A percentile compares a stretch with the other conserved stretches of the same genome.
These are phyloP conservation scores for Penicillium flavigenum DNA, from an alignment of 495 filamentous ascomycete genomes.

Conservation along the genomic window DNA sequence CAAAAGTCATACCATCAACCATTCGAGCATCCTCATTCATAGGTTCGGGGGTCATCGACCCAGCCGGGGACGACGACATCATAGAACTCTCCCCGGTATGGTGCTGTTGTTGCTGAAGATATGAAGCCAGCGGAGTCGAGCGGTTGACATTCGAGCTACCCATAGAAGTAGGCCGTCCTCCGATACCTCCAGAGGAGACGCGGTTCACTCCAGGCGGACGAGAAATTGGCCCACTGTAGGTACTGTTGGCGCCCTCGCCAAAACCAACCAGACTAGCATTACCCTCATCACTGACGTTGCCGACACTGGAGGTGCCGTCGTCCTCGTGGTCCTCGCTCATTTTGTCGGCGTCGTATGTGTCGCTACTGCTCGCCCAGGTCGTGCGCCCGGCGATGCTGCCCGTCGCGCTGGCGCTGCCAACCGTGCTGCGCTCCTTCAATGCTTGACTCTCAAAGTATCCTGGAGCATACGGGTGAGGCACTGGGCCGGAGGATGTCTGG, in stretches of 20 bases:
- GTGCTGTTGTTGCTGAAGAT: slow-evolving; percentile 30
- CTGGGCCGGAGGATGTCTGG: slow-evolving; percentile 27
- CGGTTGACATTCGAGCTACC: slow-evolving; percentile 34
- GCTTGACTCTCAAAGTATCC: slow-evolving; percentile 70
- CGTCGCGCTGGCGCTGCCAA: slow-evolving; percentile 78
- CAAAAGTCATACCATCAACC: slow-evolving; percentile 58
- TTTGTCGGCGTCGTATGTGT: slow-evolving; percentile 61
- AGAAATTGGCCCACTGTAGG: slow-evolving; percentile 71
- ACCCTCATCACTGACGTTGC: slow-evolving; percentile 78
- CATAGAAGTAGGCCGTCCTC: slow-evolving; percentile 34
- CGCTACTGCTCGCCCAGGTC: slow-evolving; percentile 69
- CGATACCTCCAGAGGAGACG: slow-evolving; percentile 31
- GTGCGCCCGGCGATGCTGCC: slow-evolving; percentile 71
- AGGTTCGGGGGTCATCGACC: slow-evolving; percentile 43
- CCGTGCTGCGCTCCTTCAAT: slow-evolving; percentile 73
- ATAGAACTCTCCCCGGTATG: slow-evolving; percentile 32
- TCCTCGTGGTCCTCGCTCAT: slow-evolving; percentile 67
- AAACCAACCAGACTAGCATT: slow-evolving; percentile 77
- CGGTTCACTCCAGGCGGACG: slow-evolving; percentile 32
- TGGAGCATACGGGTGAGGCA: slow-evolving; percentile 31
- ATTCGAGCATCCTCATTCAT: slow-evolving; percentile 47
- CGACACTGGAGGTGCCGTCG: slow-evolving; percentile 60
- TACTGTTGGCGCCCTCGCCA: slow-evolving; percentile 82
- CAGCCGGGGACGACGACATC: slow-evolving; percentile 34
- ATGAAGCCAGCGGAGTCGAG: slow-evolving; percentile 27